Evolutionary conservation across 352 stramenopile species (phyloP).

Genomic region (Phytophthora melonis): DNA sequence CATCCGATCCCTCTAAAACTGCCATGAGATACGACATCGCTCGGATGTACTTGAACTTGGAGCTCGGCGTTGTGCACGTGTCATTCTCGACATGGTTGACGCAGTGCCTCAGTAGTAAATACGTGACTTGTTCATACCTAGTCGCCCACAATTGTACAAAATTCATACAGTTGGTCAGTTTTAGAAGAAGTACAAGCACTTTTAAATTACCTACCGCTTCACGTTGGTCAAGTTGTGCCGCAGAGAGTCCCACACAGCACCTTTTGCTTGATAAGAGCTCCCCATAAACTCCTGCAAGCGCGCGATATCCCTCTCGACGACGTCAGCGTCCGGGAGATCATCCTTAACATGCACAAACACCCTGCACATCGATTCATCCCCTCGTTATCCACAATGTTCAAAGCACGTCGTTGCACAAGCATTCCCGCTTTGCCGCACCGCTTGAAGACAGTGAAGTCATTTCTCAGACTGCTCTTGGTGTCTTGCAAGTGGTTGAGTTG

Average conservation of each 20-base stretch:
- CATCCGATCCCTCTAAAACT: constrained; percentile 52
- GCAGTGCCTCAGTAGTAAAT: constrained; percentile 64
- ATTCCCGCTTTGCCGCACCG: constrained; percentile 33
- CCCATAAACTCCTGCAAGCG: constrained; percentile 74
- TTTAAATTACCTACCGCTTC: constrained; percentile 51
- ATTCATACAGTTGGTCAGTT: not conserved
- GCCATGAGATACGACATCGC: constrained; percentile 55
- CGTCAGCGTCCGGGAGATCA: constrained; percentile 47
- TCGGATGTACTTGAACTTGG: constrained; percentile 65
- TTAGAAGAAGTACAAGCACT: not conserved
- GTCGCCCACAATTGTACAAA: not conserved
- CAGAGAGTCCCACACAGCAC: constrained; percentile 67
- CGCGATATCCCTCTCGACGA: constrained; percentile 63
- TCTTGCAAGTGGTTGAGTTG: constrained; percentile 78
- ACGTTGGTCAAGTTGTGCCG: constrained; percentile 73
- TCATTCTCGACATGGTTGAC: constrained; percentile 53
- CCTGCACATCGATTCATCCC: constrained; percentile 26
- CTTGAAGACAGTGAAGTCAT: constrained; percentile 84
- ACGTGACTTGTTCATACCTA: constrained; percentile 72
- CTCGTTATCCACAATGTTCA: not conserved
- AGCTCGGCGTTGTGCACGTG: constrained; percentile 40
- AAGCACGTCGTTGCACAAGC: not conserved
- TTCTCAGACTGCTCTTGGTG: constrained; percentile 70
- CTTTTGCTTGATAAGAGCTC: constrained; percentile 61
- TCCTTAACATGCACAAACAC: constrained; percentile 60